A percentile compares a stretch with the other conserved stretches of the same genome.
Conservation (phyloP, 2,329 filamentous ascomycete species). For the Lecanicillium sp. region DNA sequence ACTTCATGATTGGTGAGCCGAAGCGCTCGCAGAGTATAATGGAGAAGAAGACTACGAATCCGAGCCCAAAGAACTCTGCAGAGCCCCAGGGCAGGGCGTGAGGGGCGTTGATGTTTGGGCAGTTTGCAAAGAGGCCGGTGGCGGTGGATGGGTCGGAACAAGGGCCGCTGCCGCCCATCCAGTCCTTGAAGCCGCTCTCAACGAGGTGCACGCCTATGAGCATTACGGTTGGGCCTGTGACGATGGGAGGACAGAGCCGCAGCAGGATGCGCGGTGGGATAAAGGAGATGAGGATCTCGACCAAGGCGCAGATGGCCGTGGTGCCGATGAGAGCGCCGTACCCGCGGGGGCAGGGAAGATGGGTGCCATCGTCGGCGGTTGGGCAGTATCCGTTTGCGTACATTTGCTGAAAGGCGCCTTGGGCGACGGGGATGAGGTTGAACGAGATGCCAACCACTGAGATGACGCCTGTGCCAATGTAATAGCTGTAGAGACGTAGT, state of each 20-base stretch:
- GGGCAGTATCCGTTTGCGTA: slow-evolving; percentile 64
- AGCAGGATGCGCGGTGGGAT: slow-evolving; percentile 61
- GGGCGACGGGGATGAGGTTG: slow-evolving; percentile 64
- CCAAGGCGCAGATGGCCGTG: slow-evolving; percentile 51
- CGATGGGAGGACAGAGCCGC: slow-evolving; percentile 69
- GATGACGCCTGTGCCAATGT: slow-evolving; percentile 69
- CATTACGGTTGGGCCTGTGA: slow-evolving; percentile 62
- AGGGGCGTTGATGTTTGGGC: slow-evolving; percentile 59
- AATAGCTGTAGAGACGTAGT: slow-evolving; percentile 46
- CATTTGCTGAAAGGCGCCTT: slow-evolving; percentile 67
- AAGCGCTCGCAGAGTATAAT: slow-evolving; percentile 78
- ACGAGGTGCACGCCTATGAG: slow-evolving; percentile 70
- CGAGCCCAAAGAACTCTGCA: slow-evolving; percentile 68
- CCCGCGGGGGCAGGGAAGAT: slow-evolving; percentile 64
- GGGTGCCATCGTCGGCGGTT: slow-evolving; percentile 50
- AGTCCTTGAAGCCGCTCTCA: slow-evolving; percentile 62
- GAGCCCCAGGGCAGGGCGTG: slow-evolving; percentile 70
- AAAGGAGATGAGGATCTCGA: slow-evolving; percentile 70
- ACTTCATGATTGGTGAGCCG: slow-evolving; percentile 78
- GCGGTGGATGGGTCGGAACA: slow-evolving; percentile 40
- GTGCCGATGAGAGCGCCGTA: slow-evolving; percentile 70
- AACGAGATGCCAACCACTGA: slow-evolving; percentile 76
- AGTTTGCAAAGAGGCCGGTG: slow-evolving; percentile 50
- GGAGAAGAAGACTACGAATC: slow-evolving; percentile 70
- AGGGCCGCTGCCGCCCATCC: slow-evolving; percentile 65